Evolutionary conservation across 106 monocot genomes (phyloP), one percentile per base, ranked within the genome.

Genomic region (Dioscorea alata): DNA sequence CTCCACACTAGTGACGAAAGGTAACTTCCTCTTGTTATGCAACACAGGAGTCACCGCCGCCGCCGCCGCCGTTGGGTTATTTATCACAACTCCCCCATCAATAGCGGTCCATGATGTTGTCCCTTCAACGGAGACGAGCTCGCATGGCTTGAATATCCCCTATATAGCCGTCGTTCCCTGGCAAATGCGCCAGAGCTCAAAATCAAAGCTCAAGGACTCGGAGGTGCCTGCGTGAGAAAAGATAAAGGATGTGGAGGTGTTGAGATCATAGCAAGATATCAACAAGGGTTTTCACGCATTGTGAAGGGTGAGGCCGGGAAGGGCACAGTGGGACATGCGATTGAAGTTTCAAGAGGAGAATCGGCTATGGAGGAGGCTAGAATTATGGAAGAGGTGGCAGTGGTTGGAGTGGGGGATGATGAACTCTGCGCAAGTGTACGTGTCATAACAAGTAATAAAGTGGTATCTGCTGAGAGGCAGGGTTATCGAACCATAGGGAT

Each of bases 21-120:
- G 80, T 60, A 80, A 80, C 33, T 74, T 74, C 50, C 64, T 33
- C 74, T 70, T 74, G 80, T 80, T 80, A 52, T 80, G 80, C 28
- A 80, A 58, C 8, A 70, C 80, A 57, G 74, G 80, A 13, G 80
- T 80, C 22, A 80, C 74, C 22, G 74, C 80, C 4, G 80, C 74
- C 14, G 80, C 74, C 35, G 80, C 9, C 23, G n/a, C n/a, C n/a
- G n/a, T n/a, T n/a, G 80, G 75, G 70, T 80, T 80, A 75, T 61
- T 80, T 70, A 80, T 75, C 23, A 71, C 80, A 10, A 80, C 34
- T 12, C 80, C 80, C 15, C 75, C 80, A 71, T 75, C 75, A 12
- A 80, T 60, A 48, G 59, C 80, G 9, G 16, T 3, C 65, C 80
- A 80, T 0, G 59, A 17, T 66, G 71, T 71, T 71, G 16, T 66